Conservation (phyloP, 306 rosid species). For the Medicago truncatula region DNA sequence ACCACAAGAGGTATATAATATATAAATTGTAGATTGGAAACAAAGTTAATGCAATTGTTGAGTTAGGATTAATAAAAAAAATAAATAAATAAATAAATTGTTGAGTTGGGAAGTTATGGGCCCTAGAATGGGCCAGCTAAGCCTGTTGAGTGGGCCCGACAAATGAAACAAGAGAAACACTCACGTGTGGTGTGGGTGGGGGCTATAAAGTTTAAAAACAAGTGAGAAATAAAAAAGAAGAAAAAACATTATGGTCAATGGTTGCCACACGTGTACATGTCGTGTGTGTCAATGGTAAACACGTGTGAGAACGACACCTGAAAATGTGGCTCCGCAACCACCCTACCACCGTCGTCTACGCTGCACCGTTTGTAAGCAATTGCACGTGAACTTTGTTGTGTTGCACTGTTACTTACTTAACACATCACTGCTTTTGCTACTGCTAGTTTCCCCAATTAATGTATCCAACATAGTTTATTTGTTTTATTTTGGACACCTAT, state of each 20-base stretch:
- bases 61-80: too few species aligned
- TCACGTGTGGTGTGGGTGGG: conserved; percentile 72
- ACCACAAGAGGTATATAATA: too few species aligned
- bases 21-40: too few species aligned
- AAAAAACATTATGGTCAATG: conserved; percentile 36
- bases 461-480: not conserved
- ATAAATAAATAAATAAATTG: not conserved
- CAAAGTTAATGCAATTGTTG: too few species aligned
- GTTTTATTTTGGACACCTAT: not conserved
- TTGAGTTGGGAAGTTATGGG: conserved; percentile 45
- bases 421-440: conserved; percentile 28
- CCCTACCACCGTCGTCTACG: conserved; percentile 60
- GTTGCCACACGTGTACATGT: conserved; percentile 60
- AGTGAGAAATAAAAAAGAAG: not conserved
- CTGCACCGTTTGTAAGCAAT: conserved; percentile 38
- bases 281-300: conserved; percentile 28
- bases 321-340: conserved; percentile 46
- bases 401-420: conserved; percentile 33
- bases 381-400: conserved; percentile 55
- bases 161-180: conserved; percentile 49
- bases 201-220: conserved; percentile 21
- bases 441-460: not conserved
- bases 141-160: conserved; percentile 53
- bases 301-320: conserved; percentile 60
- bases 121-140: conserved; percentile 43